Percentiles rank a stretch among this genome's conserved stretches.
Evolutionary conservation across 2,329 filamentous ascomycete genomes (phyloP).

Genomic region (Drechslera avenae): DNA sequence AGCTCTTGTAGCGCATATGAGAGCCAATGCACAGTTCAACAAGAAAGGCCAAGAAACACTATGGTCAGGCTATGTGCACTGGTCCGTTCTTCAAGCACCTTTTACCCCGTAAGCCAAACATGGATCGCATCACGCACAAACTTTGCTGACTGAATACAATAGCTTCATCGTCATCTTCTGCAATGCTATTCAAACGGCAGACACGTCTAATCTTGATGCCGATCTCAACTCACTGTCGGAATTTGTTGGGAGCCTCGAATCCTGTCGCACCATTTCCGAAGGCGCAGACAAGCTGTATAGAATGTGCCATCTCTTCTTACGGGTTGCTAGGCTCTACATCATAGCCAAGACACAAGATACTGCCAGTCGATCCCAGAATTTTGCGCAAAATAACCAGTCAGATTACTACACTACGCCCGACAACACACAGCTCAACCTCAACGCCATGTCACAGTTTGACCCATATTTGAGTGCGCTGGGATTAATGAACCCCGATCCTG

Average conservation of each 20-base stretch:
- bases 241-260: constrained; percentile 63
- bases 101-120: constrained; percentile 49
- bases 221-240: constrained; percentile 62
- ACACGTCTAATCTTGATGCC: constrained; percentile 57
- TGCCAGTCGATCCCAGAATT: constrained; percentile 4
- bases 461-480: constrained; percentile 68
- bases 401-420: constrained; percentile 21
- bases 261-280: constrained; percentile 60
- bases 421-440: constrained; percentile 26
- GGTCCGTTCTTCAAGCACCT: constrained; percentile 45
- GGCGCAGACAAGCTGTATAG: constrained; percentile 65
- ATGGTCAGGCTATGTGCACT: constrained; percentile 46
- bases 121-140: not conserved
- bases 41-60: constrained; percentile 38
- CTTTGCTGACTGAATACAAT: not conserved
- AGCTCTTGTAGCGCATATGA: constrained; percentile 39
- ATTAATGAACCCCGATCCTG: constrained; percentile 55
- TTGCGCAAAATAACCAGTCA: constrained; percentile 8
- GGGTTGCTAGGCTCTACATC: constrained; percentile 66
- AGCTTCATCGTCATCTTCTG: constrained; percentile 57
- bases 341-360: constrained; percentile 61
- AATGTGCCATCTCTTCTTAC: constrained; percentile 66
- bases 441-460: constrained; percentile 57
- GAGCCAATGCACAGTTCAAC: constrained; percentile 39
- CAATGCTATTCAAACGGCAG: constrained; percentile 58